Evolutionary conservation across 768 basidiomycete species (phyloP), one percentile per base, ranked within the genome.

Genomic region (Lentinula detonsa): DNA sequence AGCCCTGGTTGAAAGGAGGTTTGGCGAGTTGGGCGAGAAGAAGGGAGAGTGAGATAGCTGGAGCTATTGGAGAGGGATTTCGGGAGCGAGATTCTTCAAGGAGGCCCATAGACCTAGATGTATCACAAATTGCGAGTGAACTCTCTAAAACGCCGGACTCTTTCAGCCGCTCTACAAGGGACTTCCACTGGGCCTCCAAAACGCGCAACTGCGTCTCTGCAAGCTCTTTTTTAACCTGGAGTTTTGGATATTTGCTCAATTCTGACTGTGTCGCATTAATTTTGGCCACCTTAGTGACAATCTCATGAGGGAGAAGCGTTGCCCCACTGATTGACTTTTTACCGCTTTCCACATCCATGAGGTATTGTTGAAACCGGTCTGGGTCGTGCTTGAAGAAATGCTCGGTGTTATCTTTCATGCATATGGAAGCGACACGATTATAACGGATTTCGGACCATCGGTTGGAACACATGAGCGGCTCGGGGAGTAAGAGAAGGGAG

Each of bases 41-140:
- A 15, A 91, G 77, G 8, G 87, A 87, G 18, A 90, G 82, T 7
- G 86, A 78, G 16, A 92, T 59, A 2, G 87, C 81, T 6, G 85
- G 85, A 39, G 78, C 73, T 59, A 91, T 86, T 0, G 89, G 88
- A 1, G 62, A 28, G 15, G 2, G 21, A 18, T 59, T 28, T 16
- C 57, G n/a, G 21, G 57, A 49, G 21, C 4, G 33, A 13, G 57
- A 49, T 5, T 2, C 4, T 23, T 5, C 28, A 3, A 79, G 28
- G 11, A 11, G 23, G 1, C 85, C 86, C 90, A 90, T 91, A 8
- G 85, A 87, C 0, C 85, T 88, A 0, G 86, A 89, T 16, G 90
- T 87, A 66, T 91, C 90, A 70, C 87, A 90, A 31, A 90, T 66
- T 0, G 88, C 88, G 28, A 91, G 67, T 9, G 80, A 77, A 63